Base-by-base conservation (phyloP, 139 green algal genomes). In the Mychonastes homosphaera region DNA sequence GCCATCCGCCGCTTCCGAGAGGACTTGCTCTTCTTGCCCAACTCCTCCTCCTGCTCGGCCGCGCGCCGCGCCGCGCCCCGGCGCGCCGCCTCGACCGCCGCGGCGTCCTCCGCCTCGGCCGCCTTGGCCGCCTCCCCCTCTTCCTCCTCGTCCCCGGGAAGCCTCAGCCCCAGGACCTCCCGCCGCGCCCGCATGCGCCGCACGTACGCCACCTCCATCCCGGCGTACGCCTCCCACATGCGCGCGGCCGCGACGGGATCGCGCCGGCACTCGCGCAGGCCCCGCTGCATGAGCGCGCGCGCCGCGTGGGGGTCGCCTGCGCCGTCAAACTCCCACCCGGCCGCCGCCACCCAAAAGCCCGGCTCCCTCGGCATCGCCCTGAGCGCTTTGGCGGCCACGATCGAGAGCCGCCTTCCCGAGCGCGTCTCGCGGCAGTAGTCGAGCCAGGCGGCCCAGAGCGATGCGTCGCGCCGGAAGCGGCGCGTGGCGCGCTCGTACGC, bases 211-310 rank as follows among this genome's bases (percentile, higher is more conserved):
- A 95, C 72, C 76, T 95, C 84, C 56, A 85, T 70, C 3, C 78
- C 60, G 53, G 92, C 84, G 70, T 95, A 96, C 66, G 95, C 84
- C 7, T 79, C 55, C 90, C 90, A 97, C 36, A 97, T 78, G 30
- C 45, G 53, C 34, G 70, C 57, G 1, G 66, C n/a, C n/a, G n/a
- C n/a, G n/a, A n/a, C n/a, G n/a, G n/a, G n/a, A n/a, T n/a, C 65
- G 47, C 66, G 44, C 23, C 60, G 61, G 72, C 79, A 91, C 70
- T 88, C 86, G 46, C 89, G 74, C 50, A 95, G 68, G 16, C 87
- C 87, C n/a, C 79, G 78, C 79, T 96, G 90, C 90, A 97, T 91
- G 28, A 97, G 80, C 15, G 76, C 58, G 15, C 90, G 75, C 2
- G 90, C 88, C 8, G 86, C 80, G 19, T 39, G 55, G 9, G 81